Base-by-base conservation (phyloP, 495 filamentous ascomycete genomes). In the Acidomyces sp. region DNA sequence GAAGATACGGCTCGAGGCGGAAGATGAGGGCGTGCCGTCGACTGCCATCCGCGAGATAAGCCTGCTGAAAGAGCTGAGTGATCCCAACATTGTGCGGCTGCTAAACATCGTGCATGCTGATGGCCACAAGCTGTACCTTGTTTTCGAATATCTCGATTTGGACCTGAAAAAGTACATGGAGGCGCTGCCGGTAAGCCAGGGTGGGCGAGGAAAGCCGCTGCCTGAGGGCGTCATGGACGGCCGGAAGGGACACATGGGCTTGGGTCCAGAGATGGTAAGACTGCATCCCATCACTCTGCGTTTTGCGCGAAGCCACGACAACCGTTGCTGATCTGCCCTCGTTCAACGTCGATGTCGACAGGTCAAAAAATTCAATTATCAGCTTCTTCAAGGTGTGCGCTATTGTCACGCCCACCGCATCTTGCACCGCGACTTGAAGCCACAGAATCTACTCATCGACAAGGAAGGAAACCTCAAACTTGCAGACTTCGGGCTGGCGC, bases 121-220 rank as follows among this genome's bases (percentile, higher is more conserved):
- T 62, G 94, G 61, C 24, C 60, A 96, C 66, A 99, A 99, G 59
- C 74, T 99, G 30, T 96, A 96, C 85, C 80, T 99, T 26, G 90
- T 99, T 11, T 93, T 95, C 50, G 90, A 99, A 61, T 95, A 79
- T 60, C 93, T 99, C 78, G 90, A 99, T 61, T 78, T 86, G 52
- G 90, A 99, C 55, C 67, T 99, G n/a, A 99, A 99, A 70, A 90
- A 88, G 58, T 96, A 94, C 63, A 99, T 99, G 90, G 90, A 99
- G 63, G 78, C 87, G 28, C 74, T 99, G 33, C 90, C 90, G 5
- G 74, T 90, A 32, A 81, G 75, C 51, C 82, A 95, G 55, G 87
- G 87, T 48, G 87, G 86, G 19, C 73, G 86, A 31, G 87, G 85
- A 43, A 92, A 86, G 65, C 72, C 86, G 22, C 66, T 95, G 16